These are phyloP conservation scores for Monotropa hypopitys DNA, from an alignment of 179 eudicot genomes.

Conservation along the genomic window DNA sequence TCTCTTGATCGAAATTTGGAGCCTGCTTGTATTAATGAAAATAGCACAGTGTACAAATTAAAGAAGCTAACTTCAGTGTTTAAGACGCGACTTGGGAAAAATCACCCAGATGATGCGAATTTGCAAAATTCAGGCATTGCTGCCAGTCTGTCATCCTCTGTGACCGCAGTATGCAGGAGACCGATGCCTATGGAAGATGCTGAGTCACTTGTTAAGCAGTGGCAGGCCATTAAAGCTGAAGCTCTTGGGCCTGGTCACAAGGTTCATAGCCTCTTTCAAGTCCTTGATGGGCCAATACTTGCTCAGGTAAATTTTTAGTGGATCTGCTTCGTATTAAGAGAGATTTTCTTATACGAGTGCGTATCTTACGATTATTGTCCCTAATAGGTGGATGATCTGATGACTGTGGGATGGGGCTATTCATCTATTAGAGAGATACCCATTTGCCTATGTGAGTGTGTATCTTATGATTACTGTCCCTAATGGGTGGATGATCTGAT, in stretches of 20 bases:
- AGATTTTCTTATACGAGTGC: neutral
- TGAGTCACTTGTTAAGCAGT: slow-evolving; percentile 84
- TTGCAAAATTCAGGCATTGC: slow-evolving; percentile 28
- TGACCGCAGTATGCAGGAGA: slow-evolving; percentile 21
- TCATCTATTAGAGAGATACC: neutral
- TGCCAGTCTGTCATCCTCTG: slow-evolving; percentile 47
- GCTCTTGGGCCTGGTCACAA: slow-evolving; percentile 87
- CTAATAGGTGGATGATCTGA: neutral
- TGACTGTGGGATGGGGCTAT: neutral
- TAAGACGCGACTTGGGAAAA: slow-evolving; percentile 13
- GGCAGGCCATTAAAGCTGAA: slow-evolving; percentile 90
- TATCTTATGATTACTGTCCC: neutral
- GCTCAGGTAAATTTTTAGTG: slow-evolving; percentile 47
- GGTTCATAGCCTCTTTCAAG: slow-evolving; percentile 46
- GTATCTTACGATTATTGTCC: neutral
- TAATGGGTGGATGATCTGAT: neutral
- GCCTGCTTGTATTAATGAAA: slow-evolving; percentile 19
- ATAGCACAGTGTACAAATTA: slow-evolving; percentile 21
- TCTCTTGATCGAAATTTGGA: slow-evolving; percentile 21
- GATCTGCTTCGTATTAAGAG: neutral
- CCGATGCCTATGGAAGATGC: slow-evolving; percentile 85
- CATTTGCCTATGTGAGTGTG: neutral
- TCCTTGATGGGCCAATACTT: slow-evolving; percentile 89
- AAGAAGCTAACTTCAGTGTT: slow-evolving; percentile 34
- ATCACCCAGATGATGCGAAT: slow-evolving; percentile 17